These are phyloP conservation scores for Aspergillus funiculosus DNA, from an alignment of 495 filamentous ascomycete genomes.

Conservation along the genomic window DNA sequence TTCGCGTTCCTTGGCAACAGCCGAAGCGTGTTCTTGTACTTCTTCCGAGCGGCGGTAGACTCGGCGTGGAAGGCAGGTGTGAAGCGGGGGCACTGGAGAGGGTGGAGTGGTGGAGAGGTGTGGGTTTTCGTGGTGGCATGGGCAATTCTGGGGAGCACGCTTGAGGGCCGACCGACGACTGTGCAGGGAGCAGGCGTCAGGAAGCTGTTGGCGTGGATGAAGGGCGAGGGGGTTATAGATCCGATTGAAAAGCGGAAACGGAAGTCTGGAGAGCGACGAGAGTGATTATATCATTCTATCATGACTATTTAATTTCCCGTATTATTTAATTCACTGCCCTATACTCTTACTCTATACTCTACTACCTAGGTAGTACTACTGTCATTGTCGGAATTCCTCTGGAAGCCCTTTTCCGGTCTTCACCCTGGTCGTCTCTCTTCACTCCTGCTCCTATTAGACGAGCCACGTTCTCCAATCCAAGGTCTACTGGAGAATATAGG, in stretches of 20 bases:
- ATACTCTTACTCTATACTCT: no score
- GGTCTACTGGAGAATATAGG: no score
- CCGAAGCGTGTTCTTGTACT: conserved; percentile 62
- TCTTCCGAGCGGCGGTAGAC: conserved; percentile 66
- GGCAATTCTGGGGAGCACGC: conserved; percentile 70
- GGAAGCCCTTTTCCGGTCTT: conserved; percentile 19
- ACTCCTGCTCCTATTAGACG: conserved; percentile 8
- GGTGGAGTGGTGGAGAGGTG: conserved; percentile 75
- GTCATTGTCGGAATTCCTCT: conserved; percentile 11
- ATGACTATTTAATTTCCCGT: no score
- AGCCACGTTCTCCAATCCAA: no score
- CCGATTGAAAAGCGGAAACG: conserved; percentile 30
- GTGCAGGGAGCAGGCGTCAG: conserved; percentile 62
- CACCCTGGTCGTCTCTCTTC: conserved; percentile 1
- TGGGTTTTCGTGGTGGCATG: conserved; percentile 71
- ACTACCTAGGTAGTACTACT: no score
- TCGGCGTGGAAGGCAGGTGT: conserved; percentile 84
- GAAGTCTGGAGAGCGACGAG: conserved; percentile 26
- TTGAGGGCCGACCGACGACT: conserved; percentile 62
- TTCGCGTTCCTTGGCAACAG: conserved; percentile 70
- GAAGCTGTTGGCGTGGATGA: conserved; percentile 66
- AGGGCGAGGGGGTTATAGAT: conserved; percentile 63
- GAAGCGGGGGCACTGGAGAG: conserved; percentile 78
- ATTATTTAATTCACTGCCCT: no score
- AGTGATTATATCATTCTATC: no score